These are phyloP conservation scores for Flammula alnicola DNA, from an alignment of 1,284 basidiomycete genomes.

Conservation along the genomic window DNA sequence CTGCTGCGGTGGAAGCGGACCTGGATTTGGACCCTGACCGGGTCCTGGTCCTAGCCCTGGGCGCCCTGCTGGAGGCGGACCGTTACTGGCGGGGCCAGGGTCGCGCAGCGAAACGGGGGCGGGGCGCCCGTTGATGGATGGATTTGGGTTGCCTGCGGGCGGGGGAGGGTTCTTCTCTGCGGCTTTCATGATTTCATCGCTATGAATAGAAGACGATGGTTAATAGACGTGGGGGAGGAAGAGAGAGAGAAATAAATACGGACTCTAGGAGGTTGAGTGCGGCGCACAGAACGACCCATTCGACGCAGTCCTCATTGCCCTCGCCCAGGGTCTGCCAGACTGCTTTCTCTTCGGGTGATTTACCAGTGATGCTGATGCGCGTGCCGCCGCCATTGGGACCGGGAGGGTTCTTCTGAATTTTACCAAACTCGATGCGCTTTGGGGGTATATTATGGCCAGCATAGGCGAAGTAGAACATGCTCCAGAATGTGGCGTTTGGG, in stretches of 20 bases:
- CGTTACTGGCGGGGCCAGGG: constrained; percentile 54
- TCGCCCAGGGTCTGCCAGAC: constrained; percentile 99
- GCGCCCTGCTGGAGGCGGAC: constrained; percentile 41
- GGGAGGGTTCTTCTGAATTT: constrained; percentile 94
- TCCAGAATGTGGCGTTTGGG: constrained; percentile 98
- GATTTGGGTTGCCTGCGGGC: constrained; percentile 29
- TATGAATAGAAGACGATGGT: constrained; percentile 39
- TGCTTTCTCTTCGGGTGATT: constrained; percentile 95
- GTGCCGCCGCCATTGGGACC: constrained; percentile 94
- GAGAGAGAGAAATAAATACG: constrained; percentile 38
- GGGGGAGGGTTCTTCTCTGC: constrained; percentile 81
- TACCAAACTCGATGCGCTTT: constrained; percentile 96
- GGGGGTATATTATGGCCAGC: constrained; percentile 99
- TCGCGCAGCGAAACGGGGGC: constrained; percentile 68
- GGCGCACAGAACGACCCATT: constrained; percentile 99
- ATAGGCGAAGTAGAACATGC: constrained; percentile 99
- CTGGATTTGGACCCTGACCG: constrained; percentile 17
- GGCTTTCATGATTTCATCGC: constrained; percentile 95
- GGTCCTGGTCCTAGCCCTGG: constrained; percentile 29
- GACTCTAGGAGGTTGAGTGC: constrained; percentile 94
- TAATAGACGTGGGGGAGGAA: constrained; percentile 23
- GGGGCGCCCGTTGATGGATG: constrained; percentile 48
- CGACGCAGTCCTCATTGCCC: constrained; percentile 99
- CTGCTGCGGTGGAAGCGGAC: constrained; percentile 19
- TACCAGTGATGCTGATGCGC: constrained; percentile 96